These are phyloP conservation scores for Capronia epimyces DNA, from an alignment of 2,329 filamentous ascomycete species.

Conservation along the genomic window DNA sequence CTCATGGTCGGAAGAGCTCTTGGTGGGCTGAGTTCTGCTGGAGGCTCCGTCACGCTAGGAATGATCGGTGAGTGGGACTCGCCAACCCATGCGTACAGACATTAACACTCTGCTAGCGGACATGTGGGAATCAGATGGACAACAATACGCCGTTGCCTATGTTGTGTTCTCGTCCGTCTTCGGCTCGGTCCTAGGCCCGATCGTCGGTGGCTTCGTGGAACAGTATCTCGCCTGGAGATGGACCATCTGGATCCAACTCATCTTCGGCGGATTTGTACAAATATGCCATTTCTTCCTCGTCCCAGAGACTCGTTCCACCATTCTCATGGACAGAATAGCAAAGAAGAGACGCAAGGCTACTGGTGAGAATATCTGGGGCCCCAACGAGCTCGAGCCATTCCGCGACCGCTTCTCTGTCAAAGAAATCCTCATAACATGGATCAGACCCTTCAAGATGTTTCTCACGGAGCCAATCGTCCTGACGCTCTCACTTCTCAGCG, in stretches of 20 bases:
- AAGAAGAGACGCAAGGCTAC: slow-evolving; percentile 63
- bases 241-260: slow-evolving; percentile 81
- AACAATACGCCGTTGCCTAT: slow-evolving; percentile 71
- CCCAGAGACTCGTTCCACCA: slow-evolving; percentile 70
- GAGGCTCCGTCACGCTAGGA: slow-evolving; percentile 66
- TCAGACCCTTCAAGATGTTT: slow-evolving; percentile 60
- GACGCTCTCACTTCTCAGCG: slow-evolving; percentile 56
- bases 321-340: slow-evolving; percentile 73
- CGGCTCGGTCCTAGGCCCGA: slow-evolving; percentile 69
- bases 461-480: slow-evolving; percentile 60
- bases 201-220: slow-evolving; percentile 72
- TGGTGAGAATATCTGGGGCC: slow-evolving; percentile 63
- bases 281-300: slow-evolving; percentile 62
- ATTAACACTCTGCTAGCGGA: slow-evolving; percentile 46
- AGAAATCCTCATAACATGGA: slow-evolving; percentile 55
- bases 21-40: slow-evolving; percentile 65
- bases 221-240: slow-evolving; percentile 64
- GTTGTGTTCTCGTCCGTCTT: slow-evolving; percentile 75
- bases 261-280: slow-evolving; percentile 67
- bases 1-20: slow-evolving; percentile 66
- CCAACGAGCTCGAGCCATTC: slow-evolving; percentile 62
- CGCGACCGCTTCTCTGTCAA: slow-evolving; percentile 50
- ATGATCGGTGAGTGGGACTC: slow-evolving; percentile 50
- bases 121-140: slow-evolving; percentile 63
- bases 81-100: not conserved